phyloP scores from a whole-genome alignment of 1,139 yeast species.

The Arxiozyma telluris region DNA sequence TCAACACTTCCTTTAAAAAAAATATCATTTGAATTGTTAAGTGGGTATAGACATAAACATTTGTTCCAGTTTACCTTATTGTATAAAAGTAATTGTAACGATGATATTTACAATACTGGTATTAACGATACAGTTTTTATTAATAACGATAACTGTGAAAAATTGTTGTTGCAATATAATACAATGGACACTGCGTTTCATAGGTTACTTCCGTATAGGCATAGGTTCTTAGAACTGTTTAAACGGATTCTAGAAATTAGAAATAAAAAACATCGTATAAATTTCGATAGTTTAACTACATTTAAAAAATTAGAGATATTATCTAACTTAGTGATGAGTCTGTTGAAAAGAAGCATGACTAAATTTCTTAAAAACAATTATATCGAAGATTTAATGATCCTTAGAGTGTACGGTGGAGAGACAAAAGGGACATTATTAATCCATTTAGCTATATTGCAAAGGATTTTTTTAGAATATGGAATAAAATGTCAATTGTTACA shows the following conservation, averaged over 20 bases:
- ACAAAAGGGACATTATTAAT: slow-evolving; percentile 19
- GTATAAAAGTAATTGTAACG: background rate
- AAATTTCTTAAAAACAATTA: background rate
- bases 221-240: slow-evolving; percentile 11
- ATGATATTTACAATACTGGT: background rate
- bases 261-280: background rate
- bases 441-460: slow-evolving; percentile 21
- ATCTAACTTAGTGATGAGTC: slow-evolving; percentile 1
- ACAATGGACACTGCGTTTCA: slow-evolving; percentile 23
- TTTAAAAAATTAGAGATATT: slow-evolving; percentile 8
- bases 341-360: background rate
- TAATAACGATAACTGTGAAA: slow-evolving; percentile 11
- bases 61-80: slow-evolving; percentile 13
- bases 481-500: slow-evolving; percentile 14
- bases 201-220: slow-evolving; percentile 14
- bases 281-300: background rate
- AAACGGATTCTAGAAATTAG: background rate
- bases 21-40: slow-evolving; percentile 11
- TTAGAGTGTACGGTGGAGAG: slow-evolving; percentile 25
- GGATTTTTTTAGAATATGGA: slow-evolving; percentile 10
- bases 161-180: slow-evolving; percentile 16
- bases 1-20: background rate
- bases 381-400: slow-evolving; percentile 20
- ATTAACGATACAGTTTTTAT: slow-evolving; percentile 5
- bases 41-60: slow-evolving; percentile 14